A percentile compares a stretch with the other conserved stretches of the same genome.
These are phyloP conservation scores for Elsinoe necatrix DNA, from an alignment of 2,329 filamentous ascomycete genomes.

Conservation along the genomic window DNA sequence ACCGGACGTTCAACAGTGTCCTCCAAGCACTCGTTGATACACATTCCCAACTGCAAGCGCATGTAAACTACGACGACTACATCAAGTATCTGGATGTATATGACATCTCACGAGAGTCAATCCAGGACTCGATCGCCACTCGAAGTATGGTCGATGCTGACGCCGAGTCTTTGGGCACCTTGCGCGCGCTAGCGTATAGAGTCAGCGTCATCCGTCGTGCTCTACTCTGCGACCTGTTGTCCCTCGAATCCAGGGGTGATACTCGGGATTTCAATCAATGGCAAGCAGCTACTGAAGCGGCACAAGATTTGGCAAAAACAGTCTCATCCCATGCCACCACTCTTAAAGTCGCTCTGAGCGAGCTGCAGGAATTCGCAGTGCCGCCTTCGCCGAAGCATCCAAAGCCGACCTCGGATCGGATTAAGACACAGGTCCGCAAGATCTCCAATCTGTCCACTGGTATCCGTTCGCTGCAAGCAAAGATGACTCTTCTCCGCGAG, in stretches of 20 bases:
- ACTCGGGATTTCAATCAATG: constrained; percentile 69
- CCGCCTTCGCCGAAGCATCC: constrained; percentile 39
- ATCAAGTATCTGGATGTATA: constrained; percentile 81
- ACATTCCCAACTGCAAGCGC: constrained; percentile 57
- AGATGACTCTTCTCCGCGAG: constrained; percentile 83
- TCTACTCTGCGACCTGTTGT: constrained; percentile 79
- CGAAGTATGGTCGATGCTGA: constrained; percentile 63
- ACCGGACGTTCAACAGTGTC: constrained; percentile 58
- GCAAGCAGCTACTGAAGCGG: constrained; percentile 67
- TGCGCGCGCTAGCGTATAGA: constrained; percentile 58
- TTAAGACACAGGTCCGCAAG: constrained; percentile 79
- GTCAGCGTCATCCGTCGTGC: constrained; percentile 75
- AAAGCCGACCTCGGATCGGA: constrained; percentile 64
- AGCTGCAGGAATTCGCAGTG: constrained; percentile 57
- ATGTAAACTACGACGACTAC: constrained; percentile 71
- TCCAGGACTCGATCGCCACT: constrained; percentile 43
- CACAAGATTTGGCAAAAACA: constrained; percentile 55
- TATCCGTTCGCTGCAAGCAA: constrained; percentile 86
- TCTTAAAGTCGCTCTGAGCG: constrained; percentile 60
- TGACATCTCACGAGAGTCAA: constrained; percentile 40
- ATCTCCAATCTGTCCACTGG: constrained; percentile 82
- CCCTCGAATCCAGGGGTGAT: constrained; percentile 73
- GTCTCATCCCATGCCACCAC: constrained; percentile 56
- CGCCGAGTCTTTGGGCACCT: constrained; percentile 65
- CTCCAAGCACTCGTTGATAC: constrained; percentile 66